Evolutionary conservation across 2,329 filamentous ascomycete genomes (phyloP), one percentile per base, ranked within the genome.

Genomic region (Pseudocercospora fijiensis): DNA sequence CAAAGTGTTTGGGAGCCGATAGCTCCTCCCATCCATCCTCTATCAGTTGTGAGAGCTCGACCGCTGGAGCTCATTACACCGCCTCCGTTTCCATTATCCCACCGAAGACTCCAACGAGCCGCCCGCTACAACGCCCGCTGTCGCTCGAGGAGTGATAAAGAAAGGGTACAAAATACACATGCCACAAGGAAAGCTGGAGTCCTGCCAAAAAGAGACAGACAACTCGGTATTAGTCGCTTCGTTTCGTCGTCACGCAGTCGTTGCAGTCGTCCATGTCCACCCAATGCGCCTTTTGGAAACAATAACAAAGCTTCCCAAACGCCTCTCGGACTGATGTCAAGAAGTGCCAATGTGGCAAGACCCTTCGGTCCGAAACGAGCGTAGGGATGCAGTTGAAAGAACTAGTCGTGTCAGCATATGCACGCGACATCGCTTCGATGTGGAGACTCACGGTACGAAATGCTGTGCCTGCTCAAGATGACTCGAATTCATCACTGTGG

Each of bases 181-280:
- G 66, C 62, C 60, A 63, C 62, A 68, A 64, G 52, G 64, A 69
- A 63, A 69, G 66, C 62, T 65, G 63, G 60, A 52, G 24, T 57
- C 45, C 20, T 61, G 60, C 64, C 53, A 59, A 58, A 43, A 59
- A 51, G 56, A 57, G 56, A 57, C 57, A 57, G 62, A 63, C 62
- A 68, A 58, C 58, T 65, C 62, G 60, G 57, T 61, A 67, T 65
- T 66, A 66, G 52, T 64, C 60, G 62, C 20, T 64, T 69, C 67
- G 63, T 68, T 63, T 69, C 66, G 66, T 69, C 67, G 60, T 69
- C 58, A 65, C 61, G 47, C 53, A 58, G 63, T 69, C 67, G 60
- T 69, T 58, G 60, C 62, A 65, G 60, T 69, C 67, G 65, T 69
- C 53, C 61, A 64, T 66, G 61, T 47, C 62, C 67, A 64, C 65